These are phyloP conservation scores for Dactylellina cionopaga DNA, from an alignment of 2,329 filamentous ascomycete genomes.

Conservation along the genomic window DNA sequence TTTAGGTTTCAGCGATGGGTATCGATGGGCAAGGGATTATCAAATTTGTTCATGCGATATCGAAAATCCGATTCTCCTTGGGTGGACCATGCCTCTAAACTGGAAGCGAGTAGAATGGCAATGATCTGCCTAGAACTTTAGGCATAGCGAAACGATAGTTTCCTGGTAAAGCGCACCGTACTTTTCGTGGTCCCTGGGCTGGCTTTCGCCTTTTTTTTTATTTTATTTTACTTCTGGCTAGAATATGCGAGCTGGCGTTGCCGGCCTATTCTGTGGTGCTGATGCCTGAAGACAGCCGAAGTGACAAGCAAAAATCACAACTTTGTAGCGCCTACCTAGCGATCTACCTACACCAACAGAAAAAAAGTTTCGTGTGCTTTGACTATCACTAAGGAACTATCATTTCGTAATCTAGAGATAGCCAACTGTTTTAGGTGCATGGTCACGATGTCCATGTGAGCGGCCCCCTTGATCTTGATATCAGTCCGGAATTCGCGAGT, in stretches of 20 bases:
- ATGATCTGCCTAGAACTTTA: conserved; percentile 33
- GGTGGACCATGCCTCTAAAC: conserved; percentile 8
- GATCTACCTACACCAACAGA: background rate
- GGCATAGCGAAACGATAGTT: conserved; percentile 20
- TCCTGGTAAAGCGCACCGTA: conserved; percentile 6
- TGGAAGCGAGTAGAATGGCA: conserved; percentile 30
- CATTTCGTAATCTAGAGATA: background rate
- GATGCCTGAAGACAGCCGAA: conserved; percentile 30
- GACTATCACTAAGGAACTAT: background rate
- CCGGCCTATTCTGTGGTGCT: conserved; percentile 27
- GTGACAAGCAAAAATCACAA: background rate
- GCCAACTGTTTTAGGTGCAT: conserved; percentile 1
- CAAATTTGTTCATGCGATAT: conserved; percentile 28
- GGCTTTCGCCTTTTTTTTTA: background rate
- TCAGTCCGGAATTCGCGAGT: conserved; percentile 20
- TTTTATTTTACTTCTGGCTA: conserved; percentile 1
- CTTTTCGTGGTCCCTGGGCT: conserved; percentile 9
- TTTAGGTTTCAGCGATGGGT: conserved; percentile 21
- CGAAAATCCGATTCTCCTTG: conserved; percentile 14
- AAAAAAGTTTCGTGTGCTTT: conserved; percentile 2
- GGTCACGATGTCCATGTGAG: conserved; percentile 8
- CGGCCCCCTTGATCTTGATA: conserved; percentile 23
- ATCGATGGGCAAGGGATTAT: conserved; percentile 30
- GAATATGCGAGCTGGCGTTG: conserved; percentile 30
- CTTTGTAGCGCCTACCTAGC: conserved; percentile 1